Conservation (phyloP, 106 monocot genomes). For the Dioscorea dumetorum region DNA sequence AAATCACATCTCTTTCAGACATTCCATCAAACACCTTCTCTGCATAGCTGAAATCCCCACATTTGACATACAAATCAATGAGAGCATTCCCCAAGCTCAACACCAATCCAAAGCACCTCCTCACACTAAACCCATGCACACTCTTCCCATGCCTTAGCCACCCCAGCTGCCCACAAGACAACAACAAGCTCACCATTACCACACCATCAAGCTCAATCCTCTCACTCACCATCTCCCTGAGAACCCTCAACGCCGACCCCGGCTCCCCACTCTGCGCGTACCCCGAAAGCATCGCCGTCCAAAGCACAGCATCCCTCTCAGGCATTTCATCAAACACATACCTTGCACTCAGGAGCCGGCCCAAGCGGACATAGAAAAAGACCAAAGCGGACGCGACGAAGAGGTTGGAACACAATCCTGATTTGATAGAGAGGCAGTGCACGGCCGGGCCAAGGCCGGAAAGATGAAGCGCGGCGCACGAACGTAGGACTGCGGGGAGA, state of each 20-base stretch:
- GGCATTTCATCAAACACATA: conserved; percentile 54
- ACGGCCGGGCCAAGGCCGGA: neutral
- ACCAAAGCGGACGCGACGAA: conserved; percentile 52
- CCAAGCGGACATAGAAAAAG: conserved; percentile 21
- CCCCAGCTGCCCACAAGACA: conserved; percentile 32
- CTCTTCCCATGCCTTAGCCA: conserved; percentile 28
- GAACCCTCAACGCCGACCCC: conserved; percentile 27
- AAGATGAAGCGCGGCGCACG: conserved; percentile 19
- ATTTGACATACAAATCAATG: conserved; percentile 79
- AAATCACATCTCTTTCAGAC: conserved; percentile 46
- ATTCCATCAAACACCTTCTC: conserved; percentile 43
- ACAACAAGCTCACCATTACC: conserved; percentile 41
- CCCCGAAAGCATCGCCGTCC: conserved; percentile 68
- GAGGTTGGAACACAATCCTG: conserved; percentile 24
- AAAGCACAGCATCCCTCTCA: conserved; percentile 46
- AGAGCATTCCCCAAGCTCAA: conserved; percentile 55
- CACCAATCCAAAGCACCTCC: conserved; percentile 20
- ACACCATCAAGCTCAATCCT: conserved; percentile 35
- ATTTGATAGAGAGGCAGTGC: conserved; percentile 30
- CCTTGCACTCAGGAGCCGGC: conserved; percentile 13
- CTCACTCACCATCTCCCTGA: conserved; percentile 32
- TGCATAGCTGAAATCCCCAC: conserved; percentile 30
- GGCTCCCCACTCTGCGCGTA: conserved; percentile 47
- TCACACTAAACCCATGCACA: conserved; percentile 36
- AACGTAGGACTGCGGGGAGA: conserved; percentile 50